These are phyloP conservation scores for Taxawa tesnikishii DNA, from an alignment of 2,329 filamentous ascomycete species.

Conservation along the genomic window DNA sequence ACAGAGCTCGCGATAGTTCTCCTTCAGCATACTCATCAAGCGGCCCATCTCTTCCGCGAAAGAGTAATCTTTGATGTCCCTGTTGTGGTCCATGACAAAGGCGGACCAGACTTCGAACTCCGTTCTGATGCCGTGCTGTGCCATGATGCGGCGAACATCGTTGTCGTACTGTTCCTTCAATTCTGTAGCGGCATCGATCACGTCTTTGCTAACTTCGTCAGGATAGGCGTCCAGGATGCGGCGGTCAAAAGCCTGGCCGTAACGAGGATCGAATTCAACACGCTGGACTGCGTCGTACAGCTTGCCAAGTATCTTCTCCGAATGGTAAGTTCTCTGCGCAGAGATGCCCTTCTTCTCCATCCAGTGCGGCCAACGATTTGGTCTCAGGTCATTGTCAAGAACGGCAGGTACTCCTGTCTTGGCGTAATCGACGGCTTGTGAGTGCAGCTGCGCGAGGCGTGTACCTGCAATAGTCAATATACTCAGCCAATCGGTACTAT, in stretches of 20 bases:
- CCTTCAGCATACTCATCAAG: slow-evolving; percentile 53
- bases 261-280: slow-evolving; percentile 61
- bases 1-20: slow-evolving; percentile 56
- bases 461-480: no score
- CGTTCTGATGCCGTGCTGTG: slow-evolving; percentile 67
- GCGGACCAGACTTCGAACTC: slow-evolving; percentile 90
- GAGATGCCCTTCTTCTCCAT: slow-evolving; percentile 56
- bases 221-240: slow-evolving; percentile 55
- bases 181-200: slow-evolving; percentile 46
- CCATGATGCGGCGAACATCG: slow-evolving; percentile 66
- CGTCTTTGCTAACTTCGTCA: slow-evolving; percentile 34
- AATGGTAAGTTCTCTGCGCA: slow-evolving; percentile 46
- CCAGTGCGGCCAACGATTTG: slow-evolving; percentile 67
- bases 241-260: slow-evolving; percentile 59
- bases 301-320: slow-evolving; percentile 59
- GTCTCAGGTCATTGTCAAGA: slow-evolving; percentile 50
- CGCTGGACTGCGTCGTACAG: slow-evolving; percentile 67
- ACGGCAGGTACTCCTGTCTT: slow-evolving; percentile 74
- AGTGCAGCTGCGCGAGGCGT: slow-evolving; percentile 68
- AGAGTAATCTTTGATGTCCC: slow-evolving; percentile 68
- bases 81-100: slow-evolving; percentile 66
- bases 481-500: no score
- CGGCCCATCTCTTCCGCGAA: slow-evolving; percentile 70
- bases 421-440: slow-evolving; percentile 83
- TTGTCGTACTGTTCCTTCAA: slow-evolving; percentile 72